A percentile compares a stretch with the other conserved stretches of the same genome.
phyloP scores from a whole-genome alignment of 75 land plant species.

The Pseudotsuga menziesii region DNA sequence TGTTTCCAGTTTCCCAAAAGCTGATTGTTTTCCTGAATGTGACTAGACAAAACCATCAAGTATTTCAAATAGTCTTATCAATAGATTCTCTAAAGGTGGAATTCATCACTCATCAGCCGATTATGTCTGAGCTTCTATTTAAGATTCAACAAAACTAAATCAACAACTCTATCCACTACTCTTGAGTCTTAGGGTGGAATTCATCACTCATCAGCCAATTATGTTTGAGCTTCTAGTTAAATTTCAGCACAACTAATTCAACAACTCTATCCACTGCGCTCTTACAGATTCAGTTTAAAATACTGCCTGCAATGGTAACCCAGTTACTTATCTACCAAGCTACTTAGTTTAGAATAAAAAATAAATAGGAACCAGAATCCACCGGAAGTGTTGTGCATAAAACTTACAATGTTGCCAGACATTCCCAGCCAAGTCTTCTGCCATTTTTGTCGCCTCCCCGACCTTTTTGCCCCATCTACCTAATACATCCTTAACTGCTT shows the following conservation, averaged over 20 bases:
- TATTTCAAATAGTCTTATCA: not conserved
- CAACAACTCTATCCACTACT: too few relatives aligned
- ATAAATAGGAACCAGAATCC: not conserved
- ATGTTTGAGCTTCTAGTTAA: too few relatives aligned
- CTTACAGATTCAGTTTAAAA: not conserved
- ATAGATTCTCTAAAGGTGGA: not conserved
- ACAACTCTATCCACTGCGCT: not conserved
- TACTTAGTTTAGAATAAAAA: not conserved
- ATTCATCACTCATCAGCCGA: not conserved
- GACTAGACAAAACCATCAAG: not conserved
- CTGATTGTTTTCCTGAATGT: not conserved
- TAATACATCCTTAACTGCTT: slow-evolving; percentile 34
- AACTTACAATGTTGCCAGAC: slow-evolving; percentile 86
- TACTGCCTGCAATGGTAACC: not conserved
- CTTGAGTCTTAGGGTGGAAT: not conserved
- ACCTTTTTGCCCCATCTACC: slow-evolving; percentile 67
- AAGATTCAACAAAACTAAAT: too few relatives aligned
- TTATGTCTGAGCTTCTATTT: too few relatives aligned
- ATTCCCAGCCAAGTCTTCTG: slow-evolving; percentile 73
- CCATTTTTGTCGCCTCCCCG: slow-evolving; percentile 52
- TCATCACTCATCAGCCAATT: not conserved
- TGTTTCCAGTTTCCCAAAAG: not conserved
- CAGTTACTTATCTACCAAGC: not conserved
- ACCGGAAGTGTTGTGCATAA: too few relatives aligned
- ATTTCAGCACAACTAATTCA: too few relatives aligned